Evolutionary conservation across 805 yeast species (phyloP), one percentile per base, ranked within the genome.

Genomic region (Wickerhamomyces xylosicus): DNA sequence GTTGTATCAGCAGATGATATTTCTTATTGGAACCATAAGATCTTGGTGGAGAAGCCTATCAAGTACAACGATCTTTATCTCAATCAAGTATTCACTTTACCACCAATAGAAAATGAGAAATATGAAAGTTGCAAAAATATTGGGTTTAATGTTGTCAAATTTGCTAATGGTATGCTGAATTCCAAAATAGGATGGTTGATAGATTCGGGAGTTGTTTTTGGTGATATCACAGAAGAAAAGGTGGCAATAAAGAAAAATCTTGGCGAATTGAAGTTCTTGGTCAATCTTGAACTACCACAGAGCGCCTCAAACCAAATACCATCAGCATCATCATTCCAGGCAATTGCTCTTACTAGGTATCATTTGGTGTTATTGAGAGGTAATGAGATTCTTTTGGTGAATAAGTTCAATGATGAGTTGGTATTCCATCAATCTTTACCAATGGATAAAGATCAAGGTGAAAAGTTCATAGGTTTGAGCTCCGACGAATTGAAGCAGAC

Each of bases 401-500:
- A 77, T 46, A 72, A 74, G 40, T 54, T 80, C 27, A 74, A 67
- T 44, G 72, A 70, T 40, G 58, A 69, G 35, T 51, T 68, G 4
- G 72, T 70, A 2, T 67, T 58, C 37, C 61, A 65, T 31, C 67
- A 67, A 31, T 53, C 62, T 2, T 54, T 74, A 4, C 66, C 59
- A 33, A 48, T 41, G 38, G 52, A 50, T 19, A 55, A 54, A 5
- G 53, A 53, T 34, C n/a, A n/a, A n/a, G 25, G 13, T 31, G 72
- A 67, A 35, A 49, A 54, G 20, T 52, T 71, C 35, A 40, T 66
- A 6, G 80, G 80, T 0, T 52, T 76, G 5, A 50, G 69, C 2
- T 64, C 67, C 2, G 94, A 83, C 49, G 57, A 59, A 37, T 42
- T 57, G 4, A 58, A 59, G 34, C 53, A 65, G 1, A 84, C 97